phyloP scores from a whole-genome alignment of 331 rosid species.

The Prunus yedoensis region DNA sequence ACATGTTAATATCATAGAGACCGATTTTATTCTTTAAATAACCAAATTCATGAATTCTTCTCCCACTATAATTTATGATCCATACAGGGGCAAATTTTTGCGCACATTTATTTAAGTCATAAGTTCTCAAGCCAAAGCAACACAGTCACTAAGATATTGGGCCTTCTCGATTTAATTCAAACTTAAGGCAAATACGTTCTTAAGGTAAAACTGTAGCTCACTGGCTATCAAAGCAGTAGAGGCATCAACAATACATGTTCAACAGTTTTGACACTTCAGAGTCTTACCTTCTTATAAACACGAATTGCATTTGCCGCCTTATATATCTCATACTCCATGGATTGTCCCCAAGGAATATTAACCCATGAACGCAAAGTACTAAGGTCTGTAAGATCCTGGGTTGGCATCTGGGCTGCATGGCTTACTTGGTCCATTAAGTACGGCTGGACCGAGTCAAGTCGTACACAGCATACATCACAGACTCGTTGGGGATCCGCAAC shows the following conservation, averaged over 20 bases:
- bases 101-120: background rate
- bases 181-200: background rate
- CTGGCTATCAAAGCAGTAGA: background rate
- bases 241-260: background rate
- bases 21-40: background rate
- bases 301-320: conserved; percentile 78
- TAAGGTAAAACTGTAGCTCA: background rate
- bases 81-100: background rate
- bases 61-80: background rate
- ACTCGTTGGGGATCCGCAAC: conserved; percentile 85
- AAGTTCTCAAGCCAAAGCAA: too few species aligned
- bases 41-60: conserved; percentile 4
- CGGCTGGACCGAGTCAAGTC: conserved; percentile 86
- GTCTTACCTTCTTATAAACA: conserved; percentile 59
- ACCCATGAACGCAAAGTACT: conserved; percentile 95
- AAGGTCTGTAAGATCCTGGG: conserved; percentile 91
- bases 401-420: conserved; percentile 86
- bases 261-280: background rate
- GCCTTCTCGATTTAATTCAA: background rate
- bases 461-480: conserved; percentile 91
- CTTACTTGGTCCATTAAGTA: conserved; percentile 93
- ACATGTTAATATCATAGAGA: background rate
- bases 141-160: background rate
- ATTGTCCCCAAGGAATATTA: conserved; percentile 96
- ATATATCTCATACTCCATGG: conserved; percentile 94